Evolutionary conservation across 371 early-diverging fungal genomes (phyloP).

Genomic region (Synchytrium microbalum): DNA sequence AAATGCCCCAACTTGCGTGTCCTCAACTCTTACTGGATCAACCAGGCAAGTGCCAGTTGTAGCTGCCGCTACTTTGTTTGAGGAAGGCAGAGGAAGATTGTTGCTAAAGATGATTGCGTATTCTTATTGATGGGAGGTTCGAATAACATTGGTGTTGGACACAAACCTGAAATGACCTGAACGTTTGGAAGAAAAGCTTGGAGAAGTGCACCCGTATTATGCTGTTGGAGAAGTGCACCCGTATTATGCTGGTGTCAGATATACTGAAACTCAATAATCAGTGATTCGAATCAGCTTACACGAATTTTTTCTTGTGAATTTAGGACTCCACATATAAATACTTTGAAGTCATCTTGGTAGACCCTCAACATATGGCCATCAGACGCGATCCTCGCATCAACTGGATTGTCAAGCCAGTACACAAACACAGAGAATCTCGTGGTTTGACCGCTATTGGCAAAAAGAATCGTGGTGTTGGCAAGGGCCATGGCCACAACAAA

Average conservation of each 20-base stretch:
- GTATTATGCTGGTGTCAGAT: no score
- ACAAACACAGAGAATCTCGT: constrained; percentile 98
- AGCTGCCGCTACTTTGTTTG: no score
- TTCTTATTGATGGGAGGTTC: background rate
- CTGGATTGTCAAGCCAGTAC: constrained; percentile 96
- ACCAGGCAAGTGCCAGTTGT: constrained; percentile 47
- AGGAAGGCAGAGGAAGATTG: no score
- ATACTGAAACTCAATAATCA: no score
- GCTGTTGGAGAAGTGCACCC: no score
- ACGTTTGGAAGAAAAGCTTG: no score
- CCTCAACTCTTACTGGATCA: constrained; percentile 98
- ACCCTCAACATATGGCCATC: constrained; percentile 94
- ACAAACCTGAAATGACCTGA: no score
- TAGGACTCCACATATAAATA: constrained; percentile 97
- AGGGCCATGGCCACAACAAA: constrained; percentile 98
- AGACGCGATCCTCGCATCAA: constrained; percentile 96
- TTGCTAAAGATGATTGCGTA: background rate
- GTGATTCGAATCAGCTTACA: background rate
- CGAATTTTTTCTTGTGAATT: constrained; percentile 1
- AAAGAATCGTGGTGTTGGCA: constrained; percentile 96
- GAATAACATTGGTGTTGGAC: no score
- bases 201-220: no score
- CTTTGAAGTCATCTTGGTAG: constrained; percentile 98
- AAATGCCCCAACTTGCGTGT: constrained; percentile 92
- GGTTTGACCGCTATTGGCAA: constrained; percentile 95